Evolutionary conservation across 2,329 filamentous ascomycete genomes (phyloP).

Genomic region (Colletotrichum eremochloae): DNA sequence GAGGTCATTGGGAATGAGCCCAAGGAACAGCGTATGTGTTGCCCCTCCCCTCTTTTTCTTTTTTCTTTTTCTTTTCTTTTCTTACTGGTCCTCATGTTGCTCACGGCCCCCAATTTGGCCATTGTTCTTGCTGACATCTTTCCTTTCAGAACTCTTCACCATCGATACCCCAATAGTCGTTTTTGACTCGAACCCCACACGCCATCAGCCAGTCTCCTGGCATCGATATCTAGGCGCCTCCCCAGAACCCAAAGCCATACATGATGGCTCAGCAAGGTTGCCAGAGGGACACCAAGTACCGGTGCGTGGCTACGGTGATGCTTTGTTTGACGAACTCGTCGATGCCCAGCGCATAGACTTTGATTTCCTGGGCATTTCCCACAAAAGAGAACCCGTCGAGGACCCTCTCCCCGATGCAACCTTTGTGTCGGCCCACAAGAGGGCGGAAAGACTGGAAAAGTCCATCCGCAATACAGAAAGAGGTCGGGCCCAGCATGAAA

Average conservation of each 20-base stretch:
- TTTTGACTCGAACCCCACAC: conserved; percentile 64
- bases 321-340: conserved; percentile 67
- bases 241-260: not conserved
- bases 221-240: conserved; percentile 15
- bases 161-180: conserved; percentile 80
- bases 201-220: conserved; percentile 40
- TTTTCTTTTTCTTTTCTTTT: not conserved
- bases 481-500: conserved; percentile 75
- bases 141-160: conserved; percentile 75
- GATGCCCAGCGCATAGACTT: conserved; percentile 71
- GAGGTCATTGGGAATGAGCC: conserved; percentile 90
- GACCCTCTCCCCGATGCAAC: conserved; percentile 70
- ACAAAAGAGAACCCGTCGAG: conserved; percentile 57
- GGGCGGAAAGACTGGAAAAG: conserved; percentile 71
- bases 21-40: conserved; percentile 78
- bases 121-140: conserved; percentile 24
- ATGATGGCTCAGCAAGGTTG: conserved; percentile 9
- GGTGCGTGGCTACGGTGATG: conserved; percentile 68
- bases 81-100: not conserved
- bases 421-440: conserved; percentile 68
- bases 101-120: too few species aligned
- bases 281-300: conserved; percentile 49
- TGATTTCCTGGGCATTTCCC: conserved; percentile 63
- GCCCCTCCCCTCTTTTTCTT: not conserved
- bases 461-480: conserved; percentile 75